Base-by-base conservation (phyloP, 257 asterid species). In the Knoxia roxburghii region DNA sequence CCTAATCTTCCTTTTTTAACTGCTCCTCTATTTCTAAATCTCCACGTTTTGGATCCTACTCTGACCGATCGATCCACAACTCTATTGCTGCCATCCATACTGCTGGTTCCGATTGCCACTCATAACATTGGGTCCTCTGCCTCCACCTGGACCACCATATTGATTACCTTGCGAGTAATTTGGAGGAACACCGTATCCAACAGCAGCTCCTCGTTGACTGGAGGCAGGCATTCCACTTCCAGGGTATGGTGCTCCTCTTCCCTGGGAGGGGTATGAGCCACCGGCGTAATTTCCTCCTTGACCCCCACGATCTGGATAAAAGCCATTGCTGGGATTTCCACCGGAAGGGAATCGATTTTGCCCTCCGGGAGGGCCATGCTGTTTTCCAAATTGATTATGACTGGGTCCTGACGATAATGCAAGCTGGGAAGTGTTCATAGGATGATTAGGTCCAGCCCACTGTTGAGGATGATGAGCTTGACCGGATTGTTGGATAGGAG, bases 21-120 rank as follows among this genome's bases (percentile, higher is more conserved):
- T 15, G 41, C 50, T 49, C 54, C 48, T 57, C 55, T 72, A 57
- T 15, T 27, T 20, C 49, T 48, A 53, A 27, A 54, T 29, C 30
- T 7, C 59, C n/a, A 20, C 49, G 26, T 54, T 61, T 41, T 35
- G 37, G 61, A 43, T 24, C 48, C 61, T 50, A 69, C 41, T 50
- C 49, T 52, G 68, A 45, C 58, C n/a, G n/a, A n/a, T n/a, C n/a
- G n/a, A n/a, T n/a, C 72, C 53, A 60, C 49, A 43, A 51, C 43
- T 21, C 84, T 82, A 85, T 72, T 84, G 95, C 85, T 84, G 97
- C 97, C 99, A 94, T 67, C 86, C 83, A 65, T 81, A 90, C 76
- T 84, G 96, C 80, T 90, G 97, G 83, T 80, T 93, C 74, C 97
- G 83, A 74, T 70, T 87, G 20, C 95, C 87, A 24, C 90, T 76